A percentile compares a stretch with the other conserved stretches of the same genome.
phyloP scores from a whole-genome alignment of 2,329 filamentous ascomycete genomes.

The Talaromyces sp. region DNA sequence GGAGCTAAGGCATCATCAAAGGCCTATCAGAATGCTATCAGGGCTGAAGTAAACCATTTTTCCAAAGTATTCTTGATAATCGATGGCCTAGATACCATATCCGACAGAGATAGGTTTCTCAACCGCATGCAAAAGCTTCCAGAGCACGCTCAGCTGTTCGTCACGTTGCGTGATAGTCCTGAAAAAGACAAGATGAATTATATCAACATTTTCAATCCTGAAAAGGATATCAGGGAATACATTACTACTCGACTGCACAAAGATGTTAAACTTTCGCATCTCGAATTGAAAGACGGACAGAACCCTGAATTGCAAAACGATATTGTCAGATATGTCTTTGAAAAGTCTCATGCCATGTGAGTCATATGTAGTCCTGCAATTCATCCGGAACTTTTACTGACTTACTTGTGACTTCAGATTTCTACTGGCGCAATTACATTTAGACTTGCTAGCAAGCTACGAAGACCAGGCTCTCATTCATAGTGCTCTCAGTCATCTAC shows the following conservation, averaged over 20 bases:
- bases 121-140: constrained; percentile 34
- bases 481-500: constrained; percentile 27
- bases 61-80: constrained; percentile 32
- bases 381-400: background rate
- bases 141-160: constrained; percentile 31
- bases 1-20: constrained; percentile 30
- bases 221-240: constrained; percentile 26
- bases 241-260: constrained; percentile 22
- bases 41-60: constrained; percentile 33
- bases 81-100: constrained; percentile 32
- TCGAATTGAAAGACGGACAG: constrained; percentile 16
- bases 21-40: constrained; percentile 34
- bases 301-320: constrained; percentile 21
- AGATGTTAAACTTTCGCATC: constrained; percentile 20
- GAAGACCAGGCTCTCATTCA: constrained; percentile 26
- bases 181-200: constrained; percentile 21
- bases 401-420: constrained; percentile 26
- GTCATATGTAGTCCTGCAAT: too few species aligned
- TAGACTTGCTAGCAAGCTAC: constrained; percentile 31
- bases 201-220: constrained; percentile 22
- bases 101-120: constrained; percentile 33
- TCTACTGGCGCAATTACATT: constrained; percentile 30
- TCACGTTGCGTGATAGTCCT: constrained; percentile 30
- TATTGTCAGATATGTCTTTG: constrained; percentile 24
- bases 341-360: constrained; percentile 32